A percentile compares a stretch with the other conserved stretches of the same genome.
Evolutionary conservation across 2,329 filamentous ascomycete genomes (phyloP).

Genomic region (Venturia nashicola): DNA sequence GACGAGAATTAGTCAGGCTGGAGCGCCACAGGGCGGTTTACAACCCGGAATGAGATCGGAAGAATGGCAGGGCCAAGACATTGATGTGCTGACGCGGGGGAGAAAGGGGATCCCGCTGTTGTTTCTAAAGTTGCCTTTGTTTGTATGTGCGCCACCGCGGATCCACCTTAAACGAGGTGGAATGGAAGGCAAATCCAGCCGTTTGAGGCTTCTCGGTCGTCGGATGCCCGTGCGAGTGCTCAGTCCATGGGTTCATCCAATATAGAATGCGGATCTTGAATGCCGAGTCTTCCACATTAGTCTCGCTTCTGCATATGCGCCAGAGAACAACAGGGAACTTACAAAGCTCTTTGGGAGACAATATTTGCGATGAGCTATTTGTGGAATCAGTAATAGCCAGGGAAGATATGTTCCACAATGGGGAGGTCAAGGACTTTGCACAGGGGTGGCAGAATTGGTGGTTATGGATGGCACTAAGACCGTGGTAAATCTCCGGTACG

Average conservation of each 20-base stretch:
- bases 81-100: background rate
- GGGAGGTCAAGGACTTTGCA: background rate
- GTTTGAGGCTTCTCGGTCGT: background rate
- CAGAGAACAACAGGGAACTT: background rate
- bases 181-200: background rate
- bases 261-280: background rate
- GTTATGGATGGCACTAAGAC: background rate
- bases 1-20: background rate
- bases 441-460: background rate
- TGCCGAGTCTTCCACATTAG: background rate
- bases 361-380: background rate
- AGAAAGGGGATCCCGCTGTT: background rate
- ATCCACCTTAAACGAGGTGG: background rate
- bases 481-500: background rate
- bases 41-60: slow-evolving; percentile 1
- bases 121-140: background rate
- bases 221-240: background rate
- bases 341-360: background rate
- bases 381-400: background rate
- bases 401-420: background rate
- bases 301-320: background rate
- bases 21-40: background rate
- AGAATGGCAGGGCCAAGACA: background rate
- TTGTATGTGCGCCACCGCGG: background rate
- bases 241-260: background rate